Conservation (phyloP, 2,329 filamentous ascomycete species). For the Fusarium continuum region DNA sequence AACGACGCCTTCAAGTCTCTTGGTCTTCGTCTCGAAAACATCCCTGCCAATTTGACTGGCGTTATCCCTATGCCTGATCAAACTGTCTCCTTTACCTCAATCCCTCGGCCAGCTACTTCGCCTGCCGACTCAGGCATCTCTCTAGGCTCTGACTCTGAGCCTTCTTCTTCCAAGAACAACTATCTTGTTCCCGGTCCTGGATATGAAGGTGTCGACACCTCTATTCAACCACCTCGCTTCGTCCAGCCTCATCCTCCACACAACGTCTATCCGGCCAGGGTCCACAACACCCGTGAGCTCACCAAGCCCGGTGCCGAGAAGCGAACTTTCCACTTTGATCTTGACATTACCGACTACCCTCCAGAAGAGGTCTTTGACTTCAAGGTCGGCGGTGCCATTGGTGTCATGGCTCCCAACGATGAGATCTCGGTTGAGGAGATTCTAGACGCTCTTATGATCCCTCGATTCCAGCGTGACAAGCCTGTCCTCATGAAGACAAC, state of each 20-base stretch:
- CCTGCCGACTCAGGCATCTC: constrained; percentile 61
- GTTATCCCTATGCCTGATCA: constrained; percentile 77
- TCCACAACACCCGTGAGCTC: constrained; percentile 85
- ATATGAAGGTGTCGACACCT: constrained; percentile 61
- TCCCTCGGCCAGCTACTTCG: constrained; percentile 52
- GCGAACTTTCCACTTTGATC: constrained; percentile 95
- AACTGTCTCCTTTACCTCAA: constrained; percentile 74
- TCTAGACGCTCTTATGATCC: constrained; percentile 82
- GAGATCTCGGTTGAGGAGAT: constrained; percentile 80
- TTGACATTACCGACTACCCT: constrained; percentile 95
- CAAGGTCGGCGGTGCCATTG: constrained; percentile 95
- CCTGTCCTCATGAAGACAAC: constrained; percentile 81
- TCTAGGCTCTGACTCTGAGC: constrained; percentile 49
- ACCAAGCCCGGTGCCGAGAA: constrained; percentile 92
- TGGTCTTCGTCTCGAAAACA: constrained; percentile 76
- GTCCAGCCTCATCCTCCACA: constrained; percentile 96
- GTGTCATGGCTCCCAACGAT: constrained; percentile 89
- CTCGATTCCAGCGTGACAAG: constrained; percentile 84
- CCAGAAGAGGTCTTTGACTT: constrained; percentile 87
- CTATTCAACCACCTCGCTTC: constrained; percentile 81
- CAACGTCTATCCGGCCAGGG: constrained; percentile 87
- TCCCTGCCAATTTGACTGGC: constrained; percentile 78
- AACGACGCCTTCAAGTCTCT: constrained; percentile 87
- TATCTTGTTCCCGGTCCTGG: constrained; percentile 46
- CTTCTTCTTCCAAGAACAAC: constrained; percentile 24